These are phyloP conservation scores for Coemansia reversa DNA, from an alignment of 192 early-diverging fungal genomes.

Conservation along the genomic window DNA sequence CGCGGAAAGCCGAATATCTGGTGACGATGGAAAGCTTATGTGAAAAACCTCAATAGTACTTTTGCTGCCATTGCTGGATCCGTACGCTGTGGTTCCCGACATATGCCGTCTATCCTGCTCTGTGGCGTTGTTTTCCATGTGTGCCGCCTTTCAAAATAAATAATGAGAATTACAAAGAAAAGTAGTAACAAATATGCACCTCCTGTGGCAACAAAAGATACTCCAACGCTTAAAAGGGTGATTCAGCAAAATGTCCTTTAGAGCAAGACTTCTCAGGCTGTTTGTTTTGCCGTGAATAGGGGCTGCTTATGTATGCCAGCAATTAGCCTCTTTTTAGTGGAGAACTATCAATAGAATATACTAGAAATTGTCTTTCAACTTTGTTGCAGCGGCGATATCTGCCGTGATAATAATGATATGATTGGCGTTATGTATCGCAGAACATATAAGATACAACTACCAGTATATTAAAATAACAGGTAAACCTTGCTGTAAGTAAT, in stretches of 20 bases:
- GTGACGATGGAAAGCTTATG: not conserved
- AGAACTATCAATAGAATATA: not conserved
- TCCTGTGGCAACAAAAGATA: not conserved
- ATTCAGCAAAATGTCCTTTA: not conserved
- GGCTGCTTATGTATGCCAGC: not conserved
- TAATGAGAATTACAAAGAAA: not conserved
- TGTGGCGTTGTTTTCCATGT: not conserved
- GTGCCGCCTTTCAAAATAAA: not conserved
- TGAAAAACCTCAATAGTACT: conserved; percentile 6
- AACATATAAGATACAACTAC: not conserved
- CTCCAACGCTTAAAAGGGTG: not conserved
- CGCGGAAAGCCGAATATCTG: not conserved
- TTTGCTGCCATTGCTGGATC: conserved; percentile 7
- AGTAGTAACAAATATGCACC: not conserved
- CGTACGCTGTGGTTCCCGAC: conserved; percentile 6
- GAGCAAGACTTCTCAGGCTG: not conserved
- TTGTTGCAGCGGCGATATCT: not conserved
- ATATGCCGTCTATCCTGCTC: conserved; percentile 13
- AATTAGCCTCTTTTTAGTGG: not conserved
- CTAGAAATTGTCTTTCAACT: not conserved
- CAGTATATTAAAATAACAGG: not conserved
- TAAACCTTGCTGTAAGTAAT: not conserved
- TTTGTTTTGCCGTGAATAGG: not conserved
- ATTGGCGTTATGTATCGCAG: not conserved
- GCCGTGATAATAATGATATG: not conserved